A percentile compares a stretch with the other conserved stretches of the same genome.
Conservation (phyloP, 164 flowering plant species). For the Akebia trifoliata region DNA sequence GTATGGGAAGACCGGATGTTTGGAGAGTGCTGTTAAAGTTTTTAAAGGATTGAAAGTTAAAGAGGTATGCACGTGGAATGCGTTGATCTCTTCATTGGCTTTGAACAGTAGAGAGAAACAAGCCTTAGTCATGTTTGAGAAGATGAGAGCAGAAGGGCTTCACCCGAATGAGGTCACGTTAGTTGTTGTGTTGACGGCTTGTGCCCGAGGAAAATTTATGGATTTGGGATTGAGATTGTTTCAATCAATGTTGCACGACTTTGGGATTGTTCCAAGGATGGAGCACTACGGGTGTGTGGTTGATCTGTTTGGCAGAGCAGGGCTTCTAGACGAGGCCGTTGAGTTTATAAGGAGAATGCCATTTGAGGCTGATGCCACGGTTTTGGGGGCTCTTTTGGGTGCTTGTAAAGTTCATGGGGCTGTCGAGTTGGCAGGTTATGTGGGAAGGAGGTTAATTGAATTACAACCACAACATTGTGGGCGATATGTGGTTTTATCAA, state of each 20-base stretch:
- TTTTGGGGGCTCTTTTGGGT: slow-evolving; percentile 73
- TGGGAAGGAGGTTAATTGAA: slow-evolving; percentile 47
- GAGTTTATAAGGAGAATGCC: slow-evolving; percentile 55
- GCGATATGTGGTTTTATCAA: slow-evolving; percentile 53
- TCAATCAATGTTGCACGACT: slow-evolving; percentile 38
- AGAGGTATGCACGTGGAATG: slow-evolving; percentile 73
- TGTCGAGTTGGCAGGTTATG: slow-evolving; percentile 40
- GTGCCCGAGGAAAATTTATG: slow-evolving; percentile 58
- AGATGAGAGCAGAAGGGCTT: slow-evolving; percentile 37
- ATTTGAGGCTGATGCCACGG: slow-evolving; percentile 65
- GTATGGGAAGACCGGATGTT: slow-evolving; percentile 61
- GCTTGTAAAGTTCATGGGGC: slow-evolving; percentile 72
- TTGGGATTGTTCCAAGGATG: slow-evolving; percentile 48
- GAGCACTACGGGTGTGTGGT: slow-evolving; percentile 84
- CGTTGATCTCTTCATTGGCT: slow-evolving; percentile 61
- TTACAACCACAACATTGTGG: slow-evolving; percentile 65
- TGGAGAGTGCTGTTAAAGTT: slow-evolving; percentile 31
- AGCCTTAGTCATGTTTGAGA: slow-evolving; percentile 51
- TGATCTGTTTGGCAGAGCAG: slow-evolving; percentile 77
- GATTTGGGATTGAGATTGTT: slow-evolving; percentile 47
- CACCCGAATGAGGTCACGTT: slow-evolving; percentile 61
- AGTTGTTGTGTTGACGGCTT: slow-evolving; percentile 60
- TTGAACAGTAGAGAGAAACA: slow-evolving; percentile 49
- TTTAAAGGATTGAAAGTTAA: slow-evolving; percentile 37
- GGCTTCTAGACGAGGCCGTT: slow-evolving; percentile 51